Evolutionary conservation across 192 early-diverging fungal genomes (phyloP), one percentile per base, ranked within the genome.

Genomic region (Coemansia sp.): DNA sequence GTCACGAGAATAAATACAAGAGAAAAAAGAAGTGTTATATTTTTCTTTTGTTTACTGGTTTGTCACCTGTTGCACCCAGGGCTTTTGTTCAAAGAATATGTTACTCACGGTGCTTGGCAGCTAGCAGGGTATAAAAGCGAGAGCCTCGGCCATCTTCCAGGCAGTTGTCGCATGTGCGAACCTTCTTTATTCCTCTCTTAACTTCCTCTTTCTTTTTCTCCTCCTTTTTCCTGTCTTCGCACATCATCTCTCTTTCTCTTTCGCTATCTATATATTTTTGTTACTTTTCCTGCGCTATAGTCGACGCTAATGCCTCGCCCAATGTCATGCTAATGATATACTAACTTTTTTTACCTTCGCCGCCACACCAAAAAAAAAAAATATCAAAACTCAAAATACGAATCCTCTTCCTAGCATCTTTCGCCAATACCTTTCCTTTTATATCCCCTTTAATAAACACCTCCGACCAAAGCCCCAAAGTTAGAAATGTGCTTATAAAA

Each of bases 151-250:
- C n/a, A 11, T 20, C 5, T 24, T 50, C 20, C 20, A 24, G 1
- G 13, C 31, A 7, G 11, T 31, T 29, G 0, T 7, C 49, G 15
- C 27, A 33, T 57, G 53, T 57, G 53, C 12, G 53, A 57, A 57
- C 16, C 53, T 13, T 16, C 44, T 34, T 34, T 29, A 2, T 66
- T 44, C 44, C 60, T 64, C 62, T 58, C 61, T 65, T 40, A 60
- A 61, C 2, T 58, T 47, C 5, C 49, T 22, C 63, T 40, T 39
- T 31, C 20, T 27, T 22, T 18, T 36, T 27, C 27, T 27, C 24
- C 11, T 57, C 46, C 22, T 64, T 55, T 50, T 15, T 36, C 52
- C 39, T 63, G 15, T 52, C 41, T 49, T 50, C 49, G 22, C 49
- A 50, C 49, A 22, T 50, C 63, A 12, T 65, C 44, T 29, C 43